A percentile compares a stretch with the other conserved stretches of the same genome.
phyloP scores from a whole-genome alignment of 805 yeast genomes.

The Tetrapisispora iriomotensis region DNA sequence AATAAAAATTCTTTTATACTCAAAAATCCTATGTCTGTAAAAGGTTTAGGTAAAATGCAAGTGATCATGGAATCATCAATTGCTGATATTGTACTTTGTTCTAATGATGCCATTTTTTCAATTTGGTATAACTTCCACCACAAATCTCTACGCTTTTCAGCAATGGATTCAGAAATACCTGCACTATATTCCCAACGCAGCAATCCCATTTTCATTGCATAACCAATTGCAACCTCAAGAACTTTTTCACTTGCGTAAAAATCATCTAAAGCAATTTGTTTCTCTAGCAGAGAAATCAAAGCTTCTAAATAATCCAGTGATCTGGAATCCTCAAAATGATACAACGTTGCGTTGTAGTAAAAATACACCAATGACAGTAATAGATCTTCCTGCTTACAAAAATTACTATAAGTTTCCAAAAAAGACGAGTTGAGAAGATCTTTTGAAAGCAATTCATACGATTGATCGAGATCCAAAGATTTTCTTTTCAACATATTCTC shows the following conservation, averaged over 20 bases:
- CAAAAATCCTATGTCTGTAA: conserved; percentile 19
- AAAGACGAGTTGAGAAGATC: no score
- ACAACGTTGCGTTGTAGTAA: conserved; percentile 20
- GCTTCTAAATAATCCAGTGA: conserved; percentile 21
- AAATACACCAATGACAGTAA: conserved; percentile 16
- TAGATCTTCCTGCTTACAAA: conserved; percentile 18
- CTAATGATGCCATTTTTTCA: conserved; percentile 13
- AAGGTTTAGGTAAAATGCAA: conserved; percentile 19
- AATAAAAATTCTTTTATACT: conserved; percentile 15
- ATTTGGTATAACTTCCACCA: conserved; percentile 26
- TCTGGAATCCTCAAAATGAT: conserved; percentile 10
- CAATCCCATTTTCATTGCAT: conserved; percentile 21
- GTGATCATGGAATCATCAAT: conserved; percentile 17
- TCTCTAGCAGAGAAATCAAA: conserved; percentile 16
- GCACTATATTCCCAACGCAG: conserved; percentile 28
- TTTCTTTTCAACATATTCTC: no score
- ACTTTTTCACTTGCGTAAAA: conserved; percentile 16
- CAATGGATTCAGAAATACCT: conserved; percentile 24
- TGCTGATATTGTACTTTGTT: conserved; percentile 15
- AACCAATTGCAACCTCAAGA: conserved; percentile 15
- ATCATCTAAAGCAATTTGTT: conserved; percentile 21
- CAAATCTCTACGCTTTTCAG: conserved; percentile 21
- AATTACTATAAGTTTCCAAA: conserved; percentile 8
- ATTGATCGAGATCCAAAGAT: not conserved
- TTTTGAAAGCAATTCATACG: no score